Evolutionary conservation across 805 yeast species (phyloP).

Genomic region (Clavispora phyllophila): DNA sequence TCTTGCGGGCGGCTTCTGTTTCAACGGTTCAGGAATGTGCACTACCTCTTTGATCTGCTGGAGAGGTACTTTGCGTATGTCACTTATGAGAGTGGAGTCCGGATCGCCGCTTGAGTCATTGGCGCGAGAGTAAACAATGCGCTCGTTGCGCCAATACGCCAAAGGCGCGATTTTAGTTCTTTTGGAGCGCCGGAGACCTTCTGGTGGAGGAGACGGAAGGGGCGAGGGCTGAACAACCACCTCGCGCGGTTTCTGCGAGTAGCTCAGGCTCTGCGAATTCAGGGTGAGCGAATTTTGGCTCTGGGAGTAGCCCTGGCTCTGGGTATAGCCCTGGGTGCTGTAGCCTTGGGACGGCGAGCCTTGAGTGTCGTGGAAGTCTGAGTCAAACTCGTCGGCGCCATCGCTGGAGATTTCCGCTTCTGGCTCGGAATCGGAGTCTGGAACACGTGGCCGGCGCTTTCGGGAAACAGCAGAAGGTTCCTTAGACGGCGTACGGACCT

Average conservation of each 20-base stretch:
- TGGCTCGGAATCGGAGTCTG: background rate
- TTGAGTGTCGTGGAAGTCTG: background rate
- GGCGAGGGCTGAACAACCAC: conserved; percentile 23
- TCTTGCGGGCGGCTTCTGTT: conserved; percentile 1
- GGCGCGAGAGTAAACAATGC: conserved; percentile 50
- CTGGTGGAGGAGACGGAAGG: conserved; percentile 41
- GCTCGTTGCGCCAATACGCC: conserved; percentile 82
- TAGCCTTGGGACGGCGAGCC: background rate
- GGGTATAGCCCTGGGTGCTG: background rate
- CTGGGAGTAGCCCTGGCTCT: background rate
- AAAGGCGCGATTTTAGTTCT: conserved; percentile 66
- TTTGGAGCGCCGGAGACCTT: conserved; percentile 56
- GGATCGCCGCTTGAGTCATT: conserved; percentile 34
- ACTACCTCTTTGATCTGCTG: conserved; percentile 57
- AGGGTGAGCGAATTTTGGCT: background rate
- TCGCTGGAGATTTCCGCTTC: background rate
- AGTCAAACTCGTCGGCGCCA: background rate
- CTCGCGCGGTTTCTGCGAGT: conserved; percentile 4
- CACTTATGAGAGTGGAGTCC: conserved; percentile 34
- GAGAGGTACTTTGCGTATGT: conserved; percentile 38
- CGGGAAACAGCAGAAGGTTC: background rate
- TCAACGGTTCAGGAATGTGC: conserved; percentile 36
- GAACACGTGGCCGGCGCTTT: background rate
- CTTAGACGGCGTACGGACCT: background rate
- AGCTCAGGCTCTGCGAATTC: background rate